phyloP scores from a whole-genome alignment of 805 yeast species.

The Schizosaccharomyces japonicus region DNA sequence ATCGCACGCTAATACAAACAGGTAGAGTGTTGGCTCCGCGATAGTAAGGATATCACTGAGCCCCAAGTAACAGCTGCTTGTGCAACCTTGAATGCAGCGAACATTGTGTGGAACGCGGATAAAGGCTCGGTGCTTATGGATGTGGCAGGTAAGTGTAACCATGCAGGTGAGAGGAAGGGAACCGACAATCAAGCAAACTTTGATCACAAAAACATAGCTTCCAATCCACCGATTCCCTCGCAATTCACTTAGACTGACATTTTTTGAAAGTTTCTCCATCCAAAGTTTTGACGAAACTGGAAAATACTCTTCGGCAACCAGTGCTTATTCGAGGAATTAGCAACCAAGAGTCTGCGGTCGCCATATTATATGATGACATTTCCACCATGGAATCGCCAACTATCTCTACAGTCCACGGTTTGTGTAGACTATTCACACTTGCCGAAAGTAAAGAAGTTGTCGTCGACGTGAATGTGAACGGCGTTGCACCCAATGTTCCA shows the following conservation, averaged over 20 bases:
- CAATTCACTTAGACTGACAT: not conserved
- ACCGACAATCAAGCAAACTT: too few relatives aligned
- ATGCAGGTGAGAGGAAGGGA: too few relatives aligned
- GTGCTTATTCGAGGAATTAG: not conserved
- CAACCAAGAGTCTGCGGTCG: not conserved
- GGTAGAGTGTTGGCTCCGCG: too few relatives aligned
- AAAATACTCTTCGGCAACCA: not conserved
- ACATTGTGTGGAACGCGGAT: too few relatives aligned
- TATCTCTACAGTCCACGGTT: not conserved
- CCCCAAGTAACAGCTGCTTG: too few relatives aligned
- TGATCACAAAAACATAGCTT: too few relatives aligned
- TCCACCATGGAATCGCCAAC: not conserved
- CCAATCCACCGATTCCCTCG: too few relatives aligned
- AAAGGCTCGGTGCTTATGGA: too few relatives aligned
- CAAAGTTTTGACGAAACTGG: not conserved
- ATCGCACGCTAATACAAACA: too few relatives aligned
- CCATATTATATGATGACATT: not conserved
- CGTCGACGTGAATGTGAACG: slow-evolving; percentile 16
- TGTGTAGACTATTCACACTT: not conserved
- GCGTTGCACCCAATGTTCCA: not conserved
- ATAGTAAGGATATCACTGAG: too few relatives aligned
- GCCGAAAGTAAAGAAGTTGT: slow-evolving; percentile 6
- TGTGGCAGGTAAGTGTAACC: too few relatives aligned
- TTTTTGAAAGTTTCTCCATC: not conserved
- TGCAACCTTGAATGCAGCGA: too few relatives aligned